These are phyloP conservation scores for Papiliotrema fonsecae DNA, from an alignment of 1,284 basidiomycete species.

Conservation along the genomic window DNA sequence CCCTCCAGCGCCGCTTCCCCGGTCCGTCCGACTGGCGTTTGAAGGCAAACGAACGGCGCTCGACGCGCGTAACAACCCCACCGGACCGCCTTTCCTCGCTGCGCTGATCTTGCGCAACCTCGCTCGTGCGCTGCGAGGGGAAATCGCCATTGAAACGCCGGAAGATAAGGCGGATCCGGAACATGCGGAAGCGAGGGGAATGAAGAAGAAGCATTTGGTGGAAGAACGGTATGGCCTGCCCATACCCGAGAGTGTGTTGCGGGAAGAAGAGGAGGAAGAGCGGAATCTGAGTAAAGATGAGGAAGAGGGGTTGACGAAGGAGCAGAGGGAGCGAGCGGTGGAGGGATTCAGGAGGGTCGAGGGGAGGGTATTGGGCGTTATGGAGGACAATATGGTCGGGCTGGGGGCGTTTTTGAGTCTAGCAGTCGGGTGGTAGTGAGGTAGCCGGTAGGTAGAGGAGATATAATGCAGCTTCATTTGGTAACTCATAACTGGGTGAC, in stretches of 20 bases:
- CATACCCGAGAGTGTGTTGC: conserved; percentile 38
- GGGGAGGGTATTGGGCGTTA: conserved; percentile 28
- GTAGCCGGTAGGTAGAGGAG: neutral
- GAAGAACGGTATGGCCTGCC: conserved; percentile 46
- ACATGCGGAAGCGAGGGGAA: conserved; percentile 8
- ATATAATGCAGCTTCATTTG: too few species aligned
- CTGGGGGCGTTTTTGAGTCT: conserved; percentile 38
- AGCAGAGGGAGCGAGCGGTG: conserved; percentile 32
- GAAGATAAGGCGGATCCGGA: neutral
- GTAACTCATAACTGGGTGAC: too few species aligned
- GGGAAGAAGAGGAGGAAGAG: conserved; percentile 41
- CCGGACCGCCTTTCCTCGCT: conserved; percentile 37
- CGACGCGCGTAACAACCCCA: conserved; percentile 27
- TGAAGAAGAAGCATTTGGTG: conserved; percentile 32
- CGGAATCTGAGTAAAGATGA: conserved; percentile 13
- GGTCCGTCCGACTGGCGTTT: conserved; percentile 18
- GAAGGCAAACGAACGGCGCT: conserved; percentile 20
- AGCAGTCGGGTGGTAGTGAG: conserved; percentile 37
- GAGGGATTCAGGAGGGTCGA: conserved; percentile 32
- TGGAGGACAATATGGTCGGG: conserved; percentile 30
- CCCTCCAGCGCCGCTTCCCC: conserved; percentile 24
- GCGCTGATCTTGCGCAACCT: conserved; percentile 43
- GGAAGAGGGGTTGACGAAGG: conserved; percentile 15
- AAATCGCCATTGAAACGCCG: conserved; percentile 18
- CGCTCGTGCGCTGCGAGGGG: conserved; percentile 30